Conservation (phyloP, 1,139 yeast genomes). For the Yamadazyma oceani region DNA sequence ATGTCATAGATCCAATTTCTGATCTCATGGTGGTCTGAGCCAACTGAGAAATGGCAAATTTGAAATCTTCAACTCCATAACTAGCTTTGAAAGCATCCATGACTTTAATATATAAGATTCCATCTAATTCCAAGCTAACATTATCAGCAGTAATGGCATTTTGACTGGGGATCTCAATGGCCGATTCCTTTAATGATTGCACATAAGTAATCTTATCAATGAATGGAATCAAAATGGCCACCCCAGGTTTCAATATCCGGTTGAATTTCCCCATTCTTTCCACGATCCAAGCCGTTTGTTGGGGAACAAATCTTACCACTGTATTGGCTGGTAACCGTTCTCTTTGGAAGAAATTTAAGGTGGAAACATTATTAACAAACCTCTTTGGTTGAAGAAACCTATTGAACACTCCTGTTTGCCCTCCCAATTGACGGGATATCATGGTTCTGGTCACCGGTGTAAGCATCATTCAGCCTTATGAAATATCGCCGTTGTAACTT, state of each 20-base stretch:
- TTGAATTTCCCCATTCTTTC: constrained; percentile 89
- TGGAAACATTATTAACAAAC: constrained; percentile 13
- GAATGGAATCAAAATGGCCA: constrained; percentile 70
- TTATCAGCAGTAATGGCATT: constrained; percentile 86
- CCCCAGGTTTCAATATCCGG: constrained; percentile 73
- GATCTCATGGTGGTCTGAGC: constrained; percentile 92
- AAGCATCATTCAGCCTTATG: too few species aligned
- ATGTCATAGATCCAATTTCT: constrained; percentile 79
- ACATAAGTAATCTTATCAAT: constrained; percentile 78
- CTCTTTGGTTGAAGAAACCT: background rate
- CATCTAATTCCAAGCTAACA: constrained; percentile 82
- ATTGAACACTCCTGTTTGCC: background rate
- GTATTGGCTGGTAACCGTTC: constrained; percentile 74
- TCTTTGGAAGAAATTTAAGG: constrained; percentile 62
- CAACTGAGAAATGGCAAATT: constrained; percentile 79
- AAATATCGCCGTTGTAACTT: too few species aligned
- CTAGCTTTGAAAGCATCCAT: constrained; percentile 83
- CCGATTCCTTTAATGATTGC: constrained; percentile 78
- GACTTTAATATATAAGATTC: constrained; percentile 75
- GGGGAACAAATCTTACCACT: constrained; percentile 76
- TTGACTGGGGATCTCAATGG: constrained; percentile 81
- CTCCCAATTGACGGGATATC: background rate
- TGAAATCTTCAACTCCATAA: constrained; percentile 87
- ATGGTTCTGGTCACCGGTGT: background rate
- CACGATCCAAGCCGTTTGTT: constrained; percentile 88